phyloP scores from a whole-genome alignment of 768 basidiomycete genomes.

The Cyathus striatus region DNA sequence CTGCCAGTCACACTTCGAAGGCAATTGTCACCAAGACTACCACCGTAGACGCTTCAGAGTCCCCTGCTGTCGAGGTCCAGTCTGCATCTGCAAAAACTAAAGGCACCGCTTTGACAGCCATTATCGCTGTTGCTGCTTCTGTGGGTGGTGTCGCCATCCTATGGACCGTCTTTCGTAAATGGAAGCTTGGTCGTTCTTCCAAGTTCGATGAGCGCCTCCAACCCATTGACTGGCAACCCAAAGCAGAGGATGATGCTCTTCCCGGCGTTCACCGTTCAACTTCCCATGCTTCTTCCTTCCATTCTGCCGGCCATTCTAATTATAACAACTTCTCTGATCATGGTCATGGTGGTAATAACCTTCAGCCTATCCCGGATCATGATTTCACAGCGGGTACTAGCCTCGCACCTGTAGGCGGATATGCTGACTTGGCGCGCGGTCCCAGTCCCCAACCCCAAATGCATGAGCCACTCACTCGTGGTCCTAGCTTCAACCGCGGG shows the following conservation, averaged over 20 bases:
- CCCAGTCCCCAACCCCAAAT: slow-evolving; percentile 65
- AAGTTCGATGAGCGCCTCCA: slow-evolving; percentile 81
- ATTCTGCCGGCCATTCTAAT: slow-evolving; percentile 40
- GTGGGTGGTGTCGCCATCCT: slow-evolving; percentile 66
- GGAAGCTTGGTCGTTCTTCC: slow-evolving; percentile 80
- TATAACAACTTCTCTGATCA: slow-evolving; percentile 16
- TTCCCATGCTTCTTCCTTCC: slow-evolving; percentile 69
- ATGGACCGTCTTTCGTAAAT: slow-evolving; percentile 91
- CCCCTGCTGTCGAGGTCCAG: slow-evolving; percentile 20
- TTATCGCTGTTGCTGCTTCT: slow-evolving; percentile 67
- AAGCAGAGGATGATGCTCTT: slow-evolving; percentile 40
- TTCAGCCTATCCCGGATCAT: slow-evolving; percentile 58
- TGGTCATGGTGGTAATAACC: slow-evolving; percentile 17
- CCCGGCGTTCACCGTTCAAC: slow-evolving; percentile 42
- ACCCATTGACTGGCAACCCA: slow-evolving; percentile 87
- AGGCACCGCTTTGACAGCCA: slow-evolving; percentile 47
- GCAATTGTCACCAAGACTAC: slow-evolving; percentile 21
- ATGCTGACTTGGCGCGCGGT: slow-evolving; percentile 78
- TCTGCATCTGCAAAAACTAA: slow-evolving; percentile 22
- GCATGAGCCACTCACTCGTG: slow-evolving; percentile 46
- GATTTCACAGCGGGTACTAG: slow-evolving; percentile 68
- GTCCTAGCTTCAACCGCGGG: slow-evolving; percentile 41
- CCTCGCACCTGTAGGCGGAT: slow-evolving; percentile 70
- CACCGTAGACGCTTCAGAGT: slow-evolving; percentile 20
- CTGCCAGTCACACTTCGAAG: slow-evolving; percentile 6